Percentiles rank a stretch among this genome's conserved stretches.
These are phyloP conservation scores for Lecanicillium sp. DNA, from an alignment of 2,329 filamentous ascomycete genomes.

Conservation along the genomic window DNA sequence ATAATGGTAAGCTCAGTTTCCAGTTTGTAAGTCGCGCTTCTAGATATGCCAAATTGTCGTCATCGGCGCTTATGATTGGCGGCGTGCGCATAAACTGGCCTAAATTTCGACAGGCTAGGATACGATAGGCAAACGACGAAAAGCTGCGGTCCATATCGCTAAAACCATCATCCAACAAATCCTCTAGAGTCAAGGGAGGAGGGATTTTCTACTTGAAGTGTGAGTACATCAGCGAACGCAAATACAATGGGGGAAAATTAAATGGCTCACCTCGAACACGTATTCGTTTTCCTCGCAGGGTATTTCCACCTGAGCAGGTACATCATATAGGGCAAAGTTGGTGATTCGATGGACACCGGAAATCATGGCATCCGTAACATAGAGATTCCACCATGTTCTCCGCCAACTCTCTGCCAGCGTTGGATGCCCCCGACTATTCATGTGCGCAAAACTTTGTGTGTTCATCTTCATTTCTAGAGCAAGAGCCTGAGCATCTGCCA, in stretches of 20 bases:
- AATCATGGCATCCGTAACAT: constrained; percentile 72
- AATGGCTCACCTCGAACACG: constrained; percentile 43
- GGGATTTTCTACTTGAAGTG: constrained; percentile 40
- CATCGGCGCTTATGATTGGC: constrained; percentile 40
- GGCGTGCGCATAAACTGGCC: constrained; percentile 61
- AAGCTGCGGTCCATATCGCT: constrained; percentile 60
- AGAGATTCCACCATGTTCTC: constrained; percentile 83
- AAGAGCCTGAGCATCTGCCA: constrained; percentile 59
- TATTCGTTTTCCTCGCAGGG: constrained; percentile 77
- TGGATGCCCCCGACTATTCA: constrained; percentile 55
- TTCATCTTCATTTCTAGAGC: constrained; percentile 73
- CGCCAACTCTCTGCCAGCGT: constrained; percentile 75
- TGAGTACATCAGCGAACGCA: background rate
- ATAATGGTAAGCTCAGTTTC: constrained; percentile 68
- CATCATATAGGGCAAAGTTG: constrained; percentile 59
- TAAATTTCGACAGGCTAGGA: constrained; percentile 71
- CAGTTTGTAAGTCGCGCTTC: constrained; percentile 60
- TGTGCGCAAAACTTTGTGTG: constrained; percentile 54
- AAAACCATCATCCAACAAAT: constrained; percentile 69
- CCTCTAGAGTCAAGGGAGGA: constrained; percentile 54
- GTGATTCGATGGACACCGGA: constrained; percentile 69
- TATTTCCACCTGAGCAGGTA: constrained; percentile 59
- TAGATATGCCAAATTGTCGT: constrained; percentile 41
- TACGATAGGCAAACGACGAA: constrained; percentile 78
- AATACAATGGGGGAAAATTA: background rate